Evolutionary conservation across 768 basidiomycete species (phyloP), one percentile per base, ranked within the genome.

Genomic region (Naematelia encephala): DNA sequence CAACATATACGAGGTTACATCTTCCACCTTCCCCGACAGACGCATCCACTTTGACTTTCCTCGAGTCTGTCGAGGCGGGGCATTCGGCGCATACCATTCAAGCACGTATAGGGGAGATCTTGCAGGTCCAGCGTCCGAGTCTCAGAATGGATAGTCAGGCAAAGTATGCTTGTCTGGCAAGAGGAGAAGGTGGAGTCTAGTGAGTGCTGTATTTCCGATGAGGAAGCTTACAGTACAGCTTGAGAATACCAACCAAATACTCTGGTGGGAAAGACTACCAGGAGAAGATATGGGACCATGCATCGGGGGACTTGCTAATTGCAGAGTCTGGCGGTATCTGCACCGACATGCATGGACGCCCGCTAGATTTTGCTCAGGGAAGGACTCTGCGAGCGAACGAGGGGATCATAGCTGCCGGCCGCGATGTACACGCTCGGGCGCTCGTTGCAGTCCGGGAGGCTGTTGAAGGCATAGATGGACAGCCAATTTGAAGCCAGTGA

Each of bases 271-370:
- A 83, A 2, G 88, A 86, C 1, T 97, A 98, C 75, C 76, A 79
- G 61, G 94, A 97, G 77, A 97, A 97, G 80, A 93, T 98, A n/a
- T 99, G 94, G 93, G 94, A 97, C 69, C 96, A 97, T 72, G 91
- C 94, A 0, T 84, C 90, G 0, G 94, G 96, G 0, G 80, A 84
- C 1, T 72, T 98, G 13, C 82, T 99, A 4, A 84, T 98, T 13
- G 83, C 85, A 63, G 94, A 97, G 76, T 89, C 91, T 0, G 93
- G 92, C 0, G 93, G 93, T 0, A 63, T 87, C n/a, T 84, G 97
- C 30, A 87, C 86, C 0, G 89, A 98, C 74, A 88, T 88, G 50
- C 81, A 86, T 44, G 94, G 92, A 2, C 62, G 82, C 54, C 81
- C 82, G 0, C 84, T 99, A 23, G 82, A 94, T 72, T 97, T 99